Evolutionary conservation across 1,139 yeast species (phyloP), one percentile per base, ranked within the genome.

Genomic region (Diutina rugosa): DNA sequence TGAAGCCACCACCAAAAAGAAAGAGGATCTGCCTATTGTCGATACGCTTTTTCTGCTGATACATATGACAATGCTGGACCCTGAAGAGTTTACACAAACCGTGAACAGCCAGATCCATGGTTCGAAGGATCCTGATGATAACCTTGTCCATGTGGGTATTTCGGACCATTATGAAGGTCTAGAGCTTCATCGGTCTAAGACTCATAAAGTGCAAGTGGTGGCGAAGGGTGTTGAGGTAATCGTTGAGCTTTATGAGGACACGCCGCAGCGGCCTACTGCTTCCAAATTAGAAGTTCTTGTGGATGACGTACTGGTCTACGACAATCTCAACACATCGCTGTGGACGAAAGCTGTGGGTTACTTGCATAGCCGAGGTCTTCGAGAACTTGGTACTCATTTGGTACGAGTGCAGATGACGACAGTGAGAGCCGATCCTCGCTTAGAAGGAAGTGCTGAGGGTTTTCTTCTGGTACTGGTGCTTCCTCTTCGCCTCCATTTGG

Each of bases 341-440:
- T 93, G 98, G 97, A 88, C 90, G 63, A 88, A 87, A 69, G 84
- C 91, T 65, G 72, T 86, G 41, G 82, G 95, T 0, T 81, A 85
- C 62, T 78, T 87, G 80, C 78, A 82, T 58, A 81, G 79, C 53
- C 75, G 81, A 35, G 90, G 89, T 0, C 88, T 83, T 54, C 72
- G 91, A 53, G 95, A 87, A 63, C 74, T 79, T 45, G 89, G 85
- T 0, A 81, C 85, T 0, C 78, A 80, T 52, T 87, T 91, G 87
- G 58, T 88, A 0, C 73, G 72, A 18, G 56, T 87, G 6, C 69
- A 72, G 3, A 64, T 90, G 54, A 76, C 78, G 32, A 84, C 83
- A 54, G 80, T 87, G 3, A 73, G 90, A 59, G 96, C 97, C 0
- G 78, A 82, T 21, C 75, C 84, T 0, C 68, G 72, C 14, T 65